Conservation (phyloP, 495 filamentous ascomycete genomes). For the Penicilliopsis zonata region DNA sequence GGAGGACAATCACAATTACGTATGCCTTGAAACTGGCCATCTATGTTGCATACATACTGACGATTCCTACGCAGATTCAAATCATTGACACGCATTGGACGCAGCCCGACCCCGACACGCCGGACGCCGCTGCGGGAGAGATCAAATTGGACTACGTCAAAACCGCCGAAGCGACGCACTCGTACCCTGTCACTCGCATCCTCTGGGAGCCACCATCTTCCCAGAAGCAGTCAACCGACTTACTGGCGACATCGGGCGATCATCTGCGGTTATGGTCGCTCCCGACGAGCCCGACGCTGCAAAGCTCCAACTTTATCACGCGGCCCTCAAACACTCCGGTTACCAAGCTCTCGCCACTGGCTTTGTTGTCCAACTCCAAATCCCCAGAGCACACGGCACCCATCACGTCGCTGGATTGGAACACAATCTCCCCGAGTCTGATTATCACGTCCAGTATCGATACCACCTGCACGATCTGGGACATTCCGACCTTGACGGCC, state of each 20-base stretch:
- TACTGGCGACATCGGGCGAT: constrained; percentile 92
- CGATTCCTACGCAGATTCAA: constrained; percentile 61
- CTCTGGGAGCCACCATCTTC: constrained; percentile 97
- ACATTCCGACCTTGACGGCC: constrained; percentile 93
- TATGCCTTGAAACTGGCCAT: constrained; percentile 26
- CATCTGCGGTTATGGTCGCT: constrained; percentile 94
- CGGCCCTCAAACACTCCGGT: constrained; percentile 47
- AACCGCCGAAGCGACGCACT: constrained; percentile 94
- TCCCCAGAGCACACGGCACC: constrained; percentile 96
- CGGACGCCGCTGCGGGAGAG: constrained; percentile 52
- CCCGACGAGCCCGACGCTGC: constrained; percentile 39
- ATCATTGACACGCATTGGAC: constrained; percentile 79
- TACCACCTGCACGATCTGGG: constrained; percentile 99
- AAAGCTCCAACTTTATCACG: constrained; percentile 61
- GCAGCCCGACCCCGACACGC: constrained; percentile 52
- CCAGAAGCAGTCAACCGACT: constrained; percentile 90
- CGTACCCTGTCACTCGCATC: constrained; percentile 92
- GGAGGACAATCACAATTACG: constrained; percentile 96
- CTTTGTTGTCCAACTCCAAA: constrained; percentile 92
- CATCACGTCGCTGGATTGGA: constrained; percentile 95
- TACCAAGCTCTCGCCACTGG: constrained; percentile 86
- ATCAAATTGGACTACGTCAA: constrained; percentile 83
- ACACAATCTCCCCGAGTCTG: constrained; percentile 84
- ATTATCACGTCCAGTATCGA: constrained; percentile 99
- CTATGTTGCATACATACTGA: constrained; percentile 3